Evolutionary conservation across 345 rosid species (phyloP), one percentile per base, ranked within the genome.

Genomic region (Lepidium didymum): DNA sequence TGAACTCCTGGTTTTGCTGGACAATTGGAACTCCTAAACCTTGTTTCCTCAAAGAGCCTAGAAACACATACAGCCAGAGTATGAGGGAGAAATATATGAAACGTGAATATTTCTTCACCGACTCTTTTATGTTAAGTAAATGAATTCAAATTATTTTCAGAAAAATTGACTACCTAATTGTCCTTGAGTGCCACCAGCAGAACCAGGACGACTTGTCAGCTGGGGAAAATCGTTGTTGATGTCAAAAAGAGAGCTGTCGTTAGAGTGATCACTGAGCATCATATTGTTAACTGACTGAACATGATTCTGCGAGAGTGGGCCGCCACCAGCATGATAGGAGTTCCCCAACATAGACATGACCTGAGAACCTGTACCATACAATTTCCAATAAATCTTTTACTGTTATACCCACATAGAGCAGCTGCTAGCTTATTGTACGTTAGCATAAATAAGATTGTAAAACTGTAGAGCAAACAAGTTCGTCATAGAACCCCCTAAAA

Each of bases 171-270:
- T 83, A 91, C 98, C 98, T 64, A 95, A 55, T 79, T 95, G 99
- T 67, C 99, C 99, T 83, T 91, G 99, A 74, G 92, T 85, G 58
- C 99, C 94, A 56, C 99, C 97, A 38, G 98, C 93, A 61, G 98
- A 95, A 70, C 80, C 89, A 75, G 99, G 98, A 56, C 94, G 96
- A 78, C 96, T 95, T 8, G 90, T 86, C 78, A 95, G 74, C 77
- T 81, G 88, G 42, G 99, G 99, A 65, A 95, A 95, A 72, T 95
- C 99, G 67, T 85, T 86, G 69, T 85, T 91, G 72, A 95, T 95
- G 82, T 95, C 96, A 64, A 87, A 95, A 6, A 97, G 97, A 19
- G 96, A 87, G 73, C 78, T 89, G 61, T 95, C 96, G 56, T 72
- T 91, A 42, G 93, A 76, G 72, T 85, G 89, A 75, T 85, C 83